Conservation (phyloP, 805 yeast species). For the Yarrowia deformans region DNA sequence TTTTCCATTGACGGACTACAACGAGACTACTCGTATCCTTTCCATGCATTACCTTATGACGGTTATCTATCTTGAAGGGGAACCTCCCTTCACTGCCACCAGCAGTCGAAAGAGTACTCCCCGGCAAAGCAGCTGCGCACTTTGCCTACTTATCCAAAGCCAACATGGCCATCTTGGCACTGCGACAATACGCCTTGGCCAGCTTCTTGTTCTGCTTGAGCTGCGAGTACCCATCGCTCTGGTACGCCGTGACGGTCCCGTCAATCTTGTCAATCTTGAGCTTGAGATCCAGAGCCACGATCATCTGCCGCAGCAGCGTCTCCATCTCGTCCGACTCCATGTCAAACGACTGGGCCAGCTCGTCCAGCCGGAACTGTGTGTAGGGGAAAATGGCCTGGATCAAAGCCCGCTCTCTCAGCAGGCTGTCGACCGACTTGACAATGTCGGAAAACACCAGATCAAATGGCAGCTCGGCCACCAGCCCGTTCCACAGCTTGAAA, state of each 20-base stretch:
- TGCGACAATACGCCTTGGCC: slow-evolving; percentile 21
- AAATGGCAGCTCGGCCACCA: neutral
- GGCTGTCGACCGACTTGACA: neutral
- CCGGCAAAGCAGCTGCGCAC: too few relatives aligned
- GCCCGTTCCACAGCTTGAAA: slow-evolving; percentile 11
- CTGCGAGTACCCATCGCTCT: slow-evolving; percentile 15
- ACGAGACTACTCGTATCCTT: too few relatives aligned
- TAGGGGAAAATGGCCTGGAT: slow-evolving; percentile 33
- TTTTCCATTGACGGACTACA: too few relatives aligned
- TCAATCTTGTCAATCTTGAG: slow-evolving; percentile 31
- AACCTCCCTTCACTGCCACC: too few relatives aligned
- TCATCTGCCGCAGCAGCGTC: slow-evolving; percentile 29
- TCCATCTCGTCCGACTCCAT: slow-evolving; percentile 12
- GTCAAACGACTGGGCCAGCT: slow-evolving; percentile 23
- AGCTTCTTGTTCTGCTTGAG: slow-evolving; percentile 9
- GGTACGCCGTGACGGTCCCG: slow-evolving; percentile 34
- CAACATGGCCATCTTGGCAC: slow-evolving; percentile 31
- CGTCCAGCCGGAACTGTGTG: slow-evolving; percentile 22
- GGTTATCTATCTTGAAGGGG: too few relatives aligned
- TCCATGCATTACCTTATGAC: neutral
- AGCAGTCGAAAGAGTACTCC: too few relatives aligned
- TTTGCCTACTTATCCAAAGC: neutral
- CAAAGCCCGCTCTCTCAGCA: slow-evolving; percentile 16
- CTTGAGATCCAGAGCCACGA: slow-evolving; percentile 24
- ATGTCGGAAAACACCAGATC: slow-evolving; percentile 16